These are phyloP conservation scores for Aplosporella prunicola DNA, from an alignment of 2,329 filamentous ascomycete genomes.

Conservation along the genomic window DNA sequence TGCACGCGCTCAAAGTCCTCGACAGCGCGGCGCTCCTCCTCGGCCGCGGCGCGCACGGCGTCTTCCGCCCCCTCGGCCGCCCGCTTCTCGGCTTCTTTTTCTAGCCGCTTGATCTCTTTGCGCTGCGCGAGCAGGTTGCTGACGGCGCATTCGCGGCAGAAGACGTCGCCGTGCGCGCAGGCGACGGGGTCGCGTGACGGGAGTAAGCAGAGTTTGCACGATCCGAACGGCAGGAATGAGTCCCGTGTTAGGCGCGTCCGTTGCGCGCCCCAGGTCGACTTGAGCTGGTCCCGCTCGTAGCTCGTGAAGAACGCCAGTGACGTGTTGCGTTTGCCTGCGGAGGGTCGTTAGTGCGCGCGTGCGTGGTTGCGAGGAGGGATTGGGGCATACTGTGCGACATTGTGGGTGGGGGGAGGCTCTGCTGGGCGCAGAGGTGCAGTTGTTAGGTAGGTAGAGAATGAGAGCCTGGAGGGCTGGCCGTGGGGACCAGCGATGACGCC, in stretches of 20 bases:
- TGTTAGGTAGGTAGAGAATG: not conserved
- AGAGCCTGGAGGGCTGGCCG: too few species aligned
- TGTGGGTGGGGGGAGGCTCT: not conserved
- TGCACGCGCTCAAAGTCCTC: conserved; percentile 79
- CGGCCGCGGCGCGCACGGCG: conserved; percentile 52
- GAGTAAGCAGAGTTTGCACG: conserved; percentile 78
- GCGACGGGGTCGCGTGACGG: conserved; percentile 73
- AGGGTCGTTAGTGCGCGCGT: too few species aligned
- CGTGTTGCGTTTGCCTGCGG: conserved; percentile 65
- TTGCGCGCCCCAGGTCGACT: conserved; percentile 70
- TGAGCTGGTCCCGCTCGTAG: conserved; percentile 76
- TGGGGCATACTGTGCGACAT: conserved; percentile 43
- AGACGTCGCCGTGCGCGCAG: conserved; percentile 76
- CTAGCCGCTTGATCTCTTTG: conserved; percentile 78
- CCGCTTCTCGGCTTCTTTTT: conserved; percentile 54
- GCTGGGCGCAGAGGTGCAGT: too few species aligned
- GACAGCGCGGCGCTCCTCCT: conserved; percentile 61
- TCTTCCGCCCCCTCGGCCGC: conserved; percentile 54
- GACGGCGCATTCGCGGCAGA: conserved; percentile 90
- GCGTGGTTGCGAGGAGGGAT: not conserved
- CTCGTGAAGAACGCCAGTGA: conserved; percentile 89
- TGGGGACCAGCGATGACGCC: too few species aligned
- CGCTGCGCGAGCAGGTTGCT: conserved; percentile 84
- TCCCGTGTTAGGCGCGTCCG: conserved; percentile 80
- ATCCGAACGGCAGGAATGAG: conserved; percentile 84